Conservation (phyloP, 2,329 filamentous ascomycete genomes). For the Neonectria faginata region DNA sequence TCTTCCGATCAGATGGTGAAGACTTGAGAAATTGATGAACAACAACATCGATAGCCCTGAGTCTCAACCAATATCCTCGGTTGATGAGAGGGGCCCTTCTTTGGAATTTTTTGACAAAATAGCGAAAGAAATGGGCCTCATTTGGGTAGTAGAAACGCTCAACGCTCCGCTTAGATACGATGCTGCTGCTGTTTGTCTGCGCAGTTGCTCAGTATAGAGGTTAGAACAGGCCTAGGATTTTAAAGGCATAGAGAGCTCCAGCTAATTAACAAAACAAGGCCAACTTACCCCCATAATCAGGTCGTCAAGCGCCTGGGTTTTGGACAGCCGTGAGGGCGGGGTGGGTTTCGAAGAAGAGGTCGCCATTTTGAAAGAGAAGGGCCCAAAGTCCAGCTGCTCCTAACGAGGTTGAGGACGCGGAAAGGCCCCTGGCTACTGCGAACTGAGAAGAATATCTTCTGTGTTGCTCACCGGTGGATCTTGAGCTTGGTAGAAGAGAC, state of each 20-base stretch:
- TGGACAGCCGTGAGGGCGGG: constrained; percentile 33
- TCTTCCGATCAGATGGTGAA: constrained; percentile 63
- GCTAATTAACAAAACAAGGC: neutral
- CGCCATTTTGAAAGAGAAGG: constrained; percentile 28
- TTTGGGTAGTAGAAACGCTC: constrained; percentile 84
- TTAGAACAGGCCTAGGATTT: neutral
- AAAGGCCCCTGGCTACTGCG: neutral
- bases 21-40: constrained; percentile 78
- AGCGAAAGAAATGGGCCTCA: constrained; percentile 85
- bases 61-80: constrained; percentile 86
- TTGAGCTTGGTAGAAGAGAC: constrained; percentile 2
- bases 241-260: neutral
- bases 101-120: constrained; percentile 88
- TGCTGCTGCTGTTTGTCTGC: constrained; percentile 90
- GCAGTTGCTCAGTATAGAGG: constrained; percentile 22
- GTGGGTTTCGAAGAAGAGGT: constrained; percentile 24
- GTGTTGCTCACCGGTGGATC: constrained; percentile 3
- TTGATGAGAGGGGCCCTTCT: constrained; percentile 90
- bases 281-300: constrained; percentile 66
- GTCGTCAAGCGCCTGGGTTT: constrained; percentile 57
- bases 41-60: constrained; percentile 82
- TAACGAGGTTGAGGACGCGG: neutral
- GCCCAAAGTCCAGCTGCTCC: no score
- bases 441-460: neutral
- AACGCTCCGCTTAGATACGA: constrained; percentile 93